These are phyloP conservation scores for Ceriops zippeliana DNA, from an alignment of 345 rosid species.

Conservation along the genomic window DNA sequence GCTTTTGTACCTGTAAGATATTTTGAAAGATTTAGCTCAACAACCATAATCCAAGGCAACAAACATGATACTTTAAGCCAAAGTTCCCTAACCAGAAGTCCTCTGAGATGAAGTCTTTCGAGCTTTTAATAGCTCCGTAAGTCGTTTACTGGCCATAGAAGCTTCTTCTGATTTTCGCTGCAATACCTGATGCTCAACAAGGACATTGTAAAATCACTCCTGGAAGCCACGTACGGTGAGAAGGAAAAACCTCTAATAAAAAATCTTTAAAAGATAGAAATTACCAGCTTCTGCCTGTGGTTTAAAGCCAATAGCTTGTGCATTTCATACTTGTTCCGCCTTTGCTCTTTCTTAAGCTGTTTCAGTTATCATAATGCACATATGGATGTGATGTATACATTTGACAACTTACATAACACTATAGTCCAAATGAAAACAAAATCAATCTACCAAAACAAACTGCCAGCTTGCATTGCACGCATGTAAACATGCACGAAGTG, in stretches of 20 bases:
- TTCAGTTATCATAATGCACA: conserved; percentile 3
- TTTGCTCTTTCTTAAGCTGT: conserved; percentile 82
- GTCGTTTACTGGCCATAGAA: conserved; percentile 48
- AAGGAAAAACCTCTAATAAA: neutral
- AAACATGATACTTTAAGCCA: neutral
- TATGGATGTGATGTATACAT: neutral
- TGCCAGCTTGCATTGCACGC: too few species aligned
- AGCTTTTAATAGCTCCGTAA: conserved; percentile 47
- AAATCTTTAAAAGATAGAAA: conserved; percentile 14
- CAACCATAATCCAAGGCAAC: neutral
- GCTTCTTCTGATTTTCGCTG: conserved; percentile 76
- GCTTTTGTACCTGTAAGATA: conserved; percentile 41
- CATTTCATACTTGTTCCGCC: conserved; percentile 57
- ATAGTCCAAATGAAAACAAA: neutral
- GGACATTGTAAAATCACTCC: neutral
- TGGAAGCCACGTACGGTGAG: neutral
- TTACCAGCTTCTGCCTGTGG: conserved; percentile 69
- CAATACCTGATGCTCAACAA: conserved; percentile 49
- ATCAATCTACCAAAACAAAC: neutral
- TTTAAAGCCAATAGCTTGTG: conserved; percentile 56
- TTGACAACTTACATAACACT: neutral
- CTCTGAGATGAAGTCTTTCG: conserved; percentile 38
- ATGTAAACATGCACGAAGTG: too few species aligned
- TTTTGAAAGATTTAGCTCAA: conserved; percentile 21
- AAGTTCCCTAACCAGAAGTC: conserved; percentile 34